A percentile compares a stretch with the other conserved stretches of the same genome.
These are phyloP conservation scores for Aschersonia sp. DNA, from an alignment of 2,329 filamentous ascomycete genomes.

Conservation along the genomic window DNA sequence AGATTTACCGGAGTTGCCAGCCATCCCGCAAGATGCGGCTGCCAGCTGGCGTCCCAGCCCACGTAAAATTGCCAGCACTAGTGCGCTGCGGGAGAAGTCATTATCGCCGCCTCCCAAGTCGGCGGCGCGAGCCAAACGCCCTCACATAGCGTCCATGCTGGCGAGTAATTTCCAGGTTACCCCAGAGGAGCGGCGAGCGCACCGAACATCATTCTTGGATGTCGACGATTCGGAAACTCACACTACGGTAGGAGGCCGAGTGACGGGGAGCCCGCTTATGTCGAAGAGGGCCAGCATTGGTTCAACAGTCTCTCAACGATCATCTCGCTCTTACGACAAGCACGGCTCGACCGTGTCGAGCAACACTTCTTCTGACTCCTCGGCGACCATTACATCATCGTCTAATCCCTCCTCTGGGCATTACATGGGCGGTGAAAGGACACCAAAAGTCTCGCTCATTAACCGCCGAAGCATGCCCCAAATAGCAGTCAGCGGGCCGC, in stretches of 20 bases:
- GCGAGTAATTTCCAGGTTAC: background rate
- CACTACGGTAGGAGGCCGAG: slow-evolving; percentile 1
- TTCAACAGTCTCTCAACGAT: slow-evolving; percentile 13
- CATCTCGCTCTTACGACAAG: slow-evolving; percentile 8
- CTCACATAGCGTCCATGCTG: slow-evolving; percentile 3
- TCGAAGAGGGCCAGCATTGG: slow-evolving; percentile 14
- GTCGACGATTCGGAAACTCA: background rate
- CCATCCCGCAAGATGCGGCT: background rate
- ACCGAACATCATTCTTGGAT: slow-evolving; percentile 4
- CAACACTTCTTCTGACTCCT: slow-evolving; percentile 11
- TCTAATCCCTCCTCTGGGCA: background rate
- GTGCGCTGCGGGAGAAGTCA: background rate
- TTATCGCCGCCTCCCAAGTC: background rate
- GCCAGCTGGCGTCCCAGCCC: background rate
- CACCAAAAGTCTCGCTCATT: slow-evolving; percentile 9
- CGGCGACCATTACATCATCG: slow-evolving; percentile 8
- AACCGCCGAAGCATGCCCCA: slow-evolving; percentile 37
- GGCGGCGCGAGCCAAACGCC: background rate
- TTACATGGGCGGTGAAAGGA: slow-evolving; percentile 8
- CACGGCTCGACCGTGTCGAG: slow-evolving; percentile 4
- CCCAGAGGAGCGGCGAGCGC: background rate
- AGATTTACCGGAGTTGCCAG: background rate
- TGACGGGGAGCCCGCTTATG: background rate
- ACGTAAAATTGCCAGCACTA: slow-evolving; percentile 3
- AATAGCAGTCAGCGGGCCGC: slow-evolving; percentile 31